phyloP scores from a whole-genome alignment of 2,329 filamentous ascomycete genomes.

The Ceratocystis albifundus region DNA sequence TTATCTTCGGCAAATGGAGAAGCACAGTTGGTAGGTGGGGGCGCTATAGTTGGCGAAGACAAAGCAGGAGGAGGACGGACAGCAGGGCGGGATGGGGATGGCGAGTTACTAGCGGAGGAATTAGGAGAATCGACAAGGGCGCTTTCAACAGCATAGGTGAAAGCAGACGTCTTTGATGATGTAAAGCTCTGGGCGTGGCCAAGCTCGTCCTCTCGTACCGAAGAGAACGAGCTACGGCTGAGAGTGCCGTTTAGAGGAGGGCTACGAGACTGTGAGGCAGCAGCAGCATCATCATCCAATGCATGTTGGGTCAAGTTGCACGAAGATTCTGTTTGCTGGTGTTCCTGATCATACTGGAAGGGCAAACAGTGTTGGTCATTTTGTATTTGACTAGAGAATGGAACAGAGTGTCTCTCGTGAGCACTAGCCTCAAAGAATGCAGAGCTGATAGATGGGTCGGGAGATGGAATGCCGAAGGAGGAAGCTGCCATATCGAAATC shows the following conservation, averaged over 20 bases:
- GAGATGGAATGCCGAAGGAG: slow-evolving; percentile 9
- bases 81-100: slow-evolving; percentile 38
- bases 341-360: background rate
- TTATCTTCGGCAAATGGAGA: background rate
- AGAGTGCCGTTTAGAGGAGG: slow-evolving; percentile 16
- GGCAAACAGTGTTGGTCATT: slow-evolving; percentile 2
- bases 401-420: slow-evolving; percentile 6
- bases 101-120: slow-evolving; percentile 41
- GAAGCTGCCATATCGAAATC: slow-evolving; percentile 21
- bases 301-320: too few relatives aligned
- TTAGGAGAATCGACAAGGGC: slow-evolving; percentile 40
- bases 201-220: slow-evolving; percentile 48
- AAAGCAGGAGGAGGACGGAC: slow-evolving; percentile 37
- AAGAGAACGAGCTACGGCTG: slow-evolving; percentile 47
- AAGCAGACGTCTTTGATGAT: slow-evolving; percentile 50
- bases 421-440: slow-evolving; percentile 13
- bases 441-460: slow-evolving; percentile 17
- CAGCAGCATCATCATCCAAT: background rate
- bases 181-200: slow-evolving; percentile 52
- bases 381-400: background rate
- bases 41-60: background rate
- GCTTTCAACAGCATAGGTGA: slow-evolving; percentile 40
- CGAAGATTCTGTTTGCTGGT: background rate
- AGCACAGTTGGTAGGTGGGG: background rate
- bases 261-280: slow-evolving; percentile 6